phyloP scores from a whole-genome alignment of 108 stramenopile genomes.

The Nannochloropsis gaditana region DNA sequence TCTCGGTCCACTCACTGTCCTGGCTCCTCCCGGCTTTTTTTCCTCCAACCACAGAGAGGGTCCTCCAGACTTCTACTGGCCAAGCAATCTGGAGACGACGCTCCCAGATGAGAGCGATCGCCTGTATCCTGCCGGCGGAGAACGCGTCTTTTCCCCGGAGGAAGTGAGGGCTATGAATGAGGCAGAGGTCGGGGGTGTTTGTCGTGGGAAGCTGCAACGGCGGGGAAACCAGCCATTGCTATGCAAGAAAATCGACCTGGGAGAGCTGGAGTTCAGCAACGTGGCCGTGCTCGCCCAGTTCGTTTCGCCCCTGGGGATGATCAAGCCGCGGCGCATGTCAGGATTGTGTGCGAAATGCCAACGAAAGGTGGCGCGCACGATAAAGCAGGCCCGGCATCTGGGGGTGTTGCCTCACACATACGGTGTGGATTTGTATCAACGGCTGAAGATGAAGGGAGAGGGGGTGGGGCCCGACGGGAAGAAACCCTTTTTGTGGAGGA shows the following conservation, averaged over 20 bases:
- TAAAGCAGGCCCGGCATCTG: constrained; percentile 51
- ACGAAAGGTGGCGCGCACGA: constrained; percentile 51
- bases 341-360: constrained; percentile 57
- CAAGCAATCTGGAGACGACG: neutral
- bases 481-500: neutral
- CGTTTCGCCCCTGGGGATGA: constrained; percentile 30
- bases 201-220: neutral
- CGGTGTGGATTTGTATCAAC: constrained; percentile 22
- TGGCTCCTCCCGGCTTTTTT: neutral
- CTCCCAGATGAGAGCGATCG: neutral
- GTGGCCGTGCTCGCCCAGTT: constrained; percentile 5
- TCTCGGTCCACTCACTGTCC: neutral
- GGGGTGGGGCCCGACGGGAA: neutral
- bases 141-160: neutral
- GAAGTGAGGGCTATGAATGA: neutral
- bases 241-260: constrained; percentile 16
- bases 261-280: neutral
- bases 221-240: neutral
- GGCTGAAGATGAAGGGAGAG: neutral
- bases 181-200: neutral
- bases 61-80: neutral
- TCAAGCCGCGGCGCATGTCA: constrained; percentile 39
- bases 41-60: neutral
- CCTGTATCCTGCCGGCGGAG: neutral
- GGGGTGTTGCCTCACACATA: constrained; percentile 44